phyloP scores from a whole-genome alignment of 148 eudicot genomes.

The Pharnaceum exiguum region DNA sequence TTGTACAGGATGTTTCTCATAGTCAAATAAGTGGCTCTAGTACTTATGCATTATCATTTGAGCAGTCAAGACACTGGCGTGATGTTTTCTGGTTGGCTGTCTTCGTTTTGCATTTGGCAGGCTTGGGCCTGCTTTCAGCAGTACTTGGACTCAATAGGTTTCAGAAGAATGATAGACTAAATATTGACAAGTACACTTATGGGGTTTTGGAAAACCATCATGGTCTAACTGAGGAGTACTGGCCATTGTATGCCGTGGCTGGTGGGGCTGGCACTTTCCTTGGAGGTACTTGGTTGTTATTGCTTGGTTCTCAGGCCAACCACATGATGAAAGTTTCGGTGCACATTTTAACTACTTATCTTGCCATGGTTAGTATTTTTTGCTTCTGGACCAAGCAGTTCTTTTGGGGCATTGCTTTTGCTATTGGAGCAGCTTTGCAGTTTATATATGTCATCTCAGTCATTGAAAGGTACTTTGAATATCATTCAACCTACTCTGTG shows the following conservation, averaged over 20 bases:
- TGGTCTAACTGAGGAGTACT: constrained; percentile 84
- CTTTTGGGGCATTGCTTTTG: constrained; percentile 90
- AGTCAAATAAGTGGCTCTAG: constrained; percentile 36
- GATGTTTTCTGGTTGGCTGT: constrained; percentile 83
- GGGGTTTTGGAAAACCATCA: constrained; percentile 47
- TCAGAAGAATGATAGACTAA: constrained; percentile 71
- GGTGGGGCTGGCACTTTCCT: constrained; percentile 77
- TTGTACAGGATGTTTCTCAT: constrained; percentile 45
- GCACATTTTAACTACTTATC: constrained; percentile 87
- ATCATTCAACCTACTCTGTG: constrained; percentile 1
- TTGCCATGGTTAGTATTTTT: constrained; percentile 83
- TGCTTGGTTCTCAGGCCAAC: constrained; percentile 76
- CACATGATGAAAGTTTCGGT: constrained; percentile 88
- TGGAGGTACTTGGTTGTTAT: constrained; percentile 78
- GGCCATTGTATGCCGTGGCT: constrained; percentile 95
- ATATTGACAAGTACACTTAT: constrained; percentile 57
- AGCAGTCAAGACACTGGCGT: constrained; percentile 75
- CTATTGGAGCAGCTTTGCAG: constrained; percentile 76
- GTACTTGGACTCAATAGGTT: constrained; percentile 85
- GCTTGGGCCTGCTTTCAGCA: constrained; percentile 51
- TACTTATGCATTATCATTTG: constrained; percentile 45
- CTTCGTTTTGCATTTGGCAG: constrained; percentile 66
- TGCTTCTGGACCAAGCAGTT: constrained; percentile 81
- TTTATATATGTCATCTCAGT: constrained; percentile 86
- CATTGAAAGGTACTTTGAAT: constrained; percentile 67